Base-by-base conservation (phyloP, 2,329 filamentous ascomycete species). In the Canariomyces notabilis region DNA sequence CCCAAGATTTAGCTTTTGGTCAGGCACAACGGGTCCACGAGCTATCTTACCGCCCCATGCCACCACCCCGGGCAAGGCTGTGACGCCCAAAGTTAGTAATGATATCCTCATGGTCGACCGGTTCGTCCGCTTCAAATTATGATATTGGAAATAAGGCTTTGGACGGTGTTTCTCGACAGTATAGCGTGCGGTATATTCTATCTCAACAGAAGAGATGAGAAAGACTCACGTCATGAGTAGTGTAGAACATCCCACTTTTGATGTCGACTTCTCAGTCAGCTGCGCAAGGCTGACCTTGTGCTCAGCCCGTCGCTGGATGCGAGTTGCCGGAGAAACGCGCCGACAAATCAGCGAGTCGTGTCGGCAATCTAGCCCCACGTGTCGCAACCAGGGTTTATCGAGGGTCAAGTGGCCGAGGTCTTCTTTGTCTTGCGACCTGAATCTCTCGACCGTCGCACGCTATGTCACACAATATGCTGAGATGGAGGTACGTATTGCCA, bases 21-120 rank as follows among this genome's bases (percentile, higher is more conserved):
- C 44, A 29, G 20, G 14, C 5, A 14, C 33, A 12, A 18, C 23
- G 22, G 22, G 19, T 34, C 5, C 23, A 18, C 19, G 33, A 20
- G 19, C 23, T 18, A 14, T 62, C 67, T 39, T 63, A 71, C 69
- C 64, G 49, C 70, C 70, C 69, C 69, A 72, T 42, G 68, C 69
- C 35, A 60, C 52, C 4, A 59, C 65, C 16, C 59, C 55, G 8
- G 65, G 68, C 20, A 67, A 47, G 46, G 61, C 60, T 35, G 64
- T 59, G 31, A 67, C 55, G 23, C 44, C 40, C 4, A 56, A 11
- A 22, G 48, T 47, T 15, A 57, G 12, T 23, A 51, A 42, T 19
- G 53, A 55, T 37, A 49, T 14, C 43, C 46, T 57, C 58, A 60
- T 60, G 6, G 26, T 29, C 26, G 26, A 29, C 7, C 4, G n/a